phyloP scores from a whole-genome alignment of 1,139 yeast species.

The Debaryomycetaceae sp. region DNA sequence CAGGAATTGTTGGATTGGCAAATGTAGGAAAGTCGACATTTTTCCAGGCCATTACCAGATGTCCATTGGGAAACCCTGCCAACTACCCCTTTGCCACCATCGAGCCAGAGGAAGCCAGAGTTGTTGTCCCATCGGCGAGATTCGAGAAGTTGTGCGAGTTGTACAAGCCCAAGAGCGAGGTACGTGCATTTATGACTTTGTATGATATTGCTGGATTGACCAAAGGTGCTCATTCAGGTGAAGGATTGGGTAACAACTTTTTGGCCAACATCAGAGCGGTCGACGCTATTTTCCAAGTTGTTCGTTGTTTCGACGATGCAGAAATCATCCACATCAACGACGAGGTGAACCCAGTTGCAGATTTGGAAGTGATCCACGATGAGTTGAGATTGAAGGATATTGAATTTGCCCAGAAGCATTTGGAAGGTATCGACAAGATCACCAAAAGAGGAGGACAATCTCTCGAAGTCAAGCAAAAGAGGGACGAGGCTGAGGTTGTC shows the following conservation, averaged over 20 bases:
- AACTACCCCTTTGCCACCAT: conserved; percentile 98
- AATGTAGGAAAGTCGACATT: conserved; percentile 94
- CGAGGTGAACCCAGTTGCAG: conserved; percentile 94
- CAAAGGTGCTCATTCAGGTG: conserved; percentile 96
- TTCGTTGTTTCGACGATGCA: conserved; percentile 96
- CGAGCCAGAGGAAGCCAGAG: conserved; percentile 98
- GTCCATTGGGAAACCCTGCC: conserved; percentile 96
- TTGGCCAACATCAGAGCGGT: conserved; percentile 97
- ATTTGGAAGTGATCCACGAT: conserved; percentile 84
- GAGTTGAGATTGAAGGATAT: conserved; percentile 96
- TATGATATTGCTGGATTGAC: conserved; percentile 98
- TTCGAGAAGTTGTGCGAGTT: conserved; percentile 69
- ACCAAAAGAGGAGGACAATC: conserved; percentile 95
- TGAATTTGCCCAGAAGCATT: conserved; percentile 88
- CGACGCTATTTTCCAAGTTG: conserved; percentile 97
- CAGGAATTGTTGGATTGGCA: conserved; percentile 96
- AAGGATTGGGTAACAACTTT: conserved; percentile 97
- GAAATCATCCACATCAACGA: conserved; percentile 98
- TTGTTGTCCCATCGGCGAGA: conserved; percentile 90
- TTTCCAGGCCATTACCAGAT: conserved; percentile 83
- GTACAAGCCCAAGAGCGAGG: conserved; percentile 81
- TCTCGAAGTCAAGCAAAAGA: conserved; percentile 89
- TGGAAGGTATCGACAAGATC: conserved; percentile 82
- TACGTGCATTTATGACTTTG: conserved; percentile 91
- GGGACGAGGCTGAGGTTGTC: conserved; percentile 85